Evolutionary conservation across 2,329 filamentous ascomycete genomes (phyloP).

Genomic region (Aspergillus puulaauensis): DNA sequence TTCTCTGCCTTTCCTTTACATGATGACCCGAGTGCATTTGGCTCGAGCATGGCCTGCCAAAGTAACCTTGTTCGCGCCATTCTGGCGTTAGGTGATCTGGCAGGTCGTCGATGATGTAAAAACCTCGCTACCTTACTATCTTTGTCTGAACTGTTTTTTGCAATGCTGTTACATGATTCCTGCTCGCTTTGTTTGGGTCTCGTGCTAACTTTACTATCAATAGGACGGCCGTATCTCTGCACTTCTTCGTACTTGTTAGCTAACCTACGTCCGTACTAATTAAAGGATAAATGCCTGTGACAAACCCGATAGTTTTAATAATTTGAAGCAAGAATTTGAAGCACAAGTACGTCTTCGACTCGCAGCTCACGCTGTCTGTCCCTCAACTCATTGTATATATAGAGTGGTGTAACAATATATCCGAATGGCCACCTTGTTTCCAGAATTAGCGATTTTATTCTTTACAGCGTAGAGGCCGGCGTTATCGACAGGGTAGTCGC

Average conservation of each 20-base stretch:
- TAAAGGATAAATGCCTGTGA: slow-evolving; percentile 92
- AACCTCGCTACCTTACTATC: slow-evolving; percentile 96
- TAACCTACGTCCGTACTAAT: slow-evolving; percentile 26
- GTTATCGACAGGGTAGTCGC: slow-evolving; percentile 84
- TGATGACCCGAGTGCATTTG: slow-evolving; percentile 99
- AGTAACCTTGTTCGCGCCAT: slow-evolving; percentile 64
- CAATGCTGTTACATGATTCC: slow-evolving; percentile 1
- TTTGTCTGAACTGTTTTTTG: slow-evolving; percentile 68
- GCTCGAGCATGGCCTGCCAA: slow-evolving; percentile 86
- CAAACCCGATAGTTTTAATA: slow-evolving; percentile 81
- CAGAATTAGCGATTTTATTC: slow-evolving; percentile 94
- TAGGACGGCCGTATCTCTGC: slow-evolving; percentile 7
- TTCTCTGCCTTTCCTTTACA: slow-evolving; percentile 37
- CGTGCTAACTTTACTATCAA: slow-evolving; percentile 24
- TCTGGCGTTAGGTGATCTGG: slow-evolving; percentile 64
- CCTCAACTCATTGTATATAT: slow-evolving; percentile 48
- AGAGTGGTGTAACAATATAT: slow-evolving; percentile 84
- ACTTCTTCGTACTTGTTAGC: background rate
- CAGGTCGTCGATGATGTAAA: slow-evolving; percentile 94
- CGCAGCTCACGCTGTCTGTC: slow-evolving; percentile 30
- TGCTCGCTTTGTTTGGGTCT: slow-evolving; percentile 8
- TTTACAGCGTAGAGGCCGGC: slow-evolving; percentile 96
- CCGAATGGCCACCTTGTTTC: slow-evolving; percentile 95
- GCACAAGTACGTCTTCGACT: slow-evolving; percentile 70
- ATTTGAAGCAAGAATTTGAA: slow-evolving; percentile 76